These are phyloP conservation scores for Phytophthora litchii DNA, from an alignment of 352 stramenopile genomes.

Conservation along the genomic window DNA sequence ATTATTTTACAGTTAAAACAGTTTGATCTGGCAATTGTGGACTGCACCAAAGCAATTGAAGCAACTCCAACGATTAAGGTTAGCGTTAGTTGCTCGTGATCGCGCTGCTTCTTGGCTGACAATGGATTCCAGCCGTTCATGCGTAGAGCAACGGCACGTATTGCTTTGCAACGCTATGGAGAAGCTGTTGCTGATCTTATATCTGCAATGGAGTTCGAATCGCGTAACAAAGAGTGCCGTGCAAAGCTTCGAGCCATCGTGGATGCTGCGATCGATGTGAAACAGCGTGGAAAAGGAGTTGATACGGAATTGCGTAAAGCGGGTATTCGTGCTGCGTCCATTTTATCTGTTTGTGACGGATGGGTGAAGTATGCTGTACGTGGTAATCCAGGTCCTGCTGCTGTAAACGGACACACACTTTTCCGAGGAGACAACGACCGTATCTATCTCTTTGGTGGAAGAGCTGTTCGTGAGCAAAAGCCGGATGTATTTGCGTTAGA, in stretches of 20 bases:
- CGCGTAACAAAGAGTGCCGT: constrained; percentile 58
- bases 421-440: constrained; percentile 33
- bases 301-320: constrained; percentile 23
- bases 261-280: constrained; percentile 8
- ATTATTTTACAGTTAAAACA: constrained; percentile 38
- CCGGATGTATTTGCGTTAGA: constrained; percentile 54
- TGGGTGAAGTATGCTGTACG: constrained; percentile 52
- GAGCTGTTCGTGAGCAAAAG: constrained; percentile 67
- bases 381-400: constrained; percentile 70
- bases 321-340: constrained; percentile 33
- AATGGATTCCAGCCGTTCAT: constrained; percentile 48
- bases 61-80: constrained; percentile 68
- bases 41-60: constrained; percentile 56
- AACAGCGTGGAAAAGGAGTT: not conserved
- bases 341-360: constrained; percentile 45
- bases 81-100: not conserved
- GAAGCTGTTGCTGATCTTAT: constrained; percentile 50
- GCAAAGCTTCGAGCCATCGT: constrained; percentile 45
- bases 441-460: constrained; percentile 61
- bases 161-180: constrained; percentile 31
- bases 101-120: constrained; percentile 2
- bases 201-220: constrained; percentile 50
- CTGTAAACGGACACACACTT: constrained; percentile 68
- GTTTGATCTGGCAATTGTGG: constrained; percentile 44
- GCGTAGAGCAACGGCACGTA: constrained; percentile 53